Percentiles rank a stretch among this genome's conserved stretches.
Evolutionary conservation across 1,284 basidiomycete genomes (phyloP).

Genomic region (Porodaedalea pini): DNA sequence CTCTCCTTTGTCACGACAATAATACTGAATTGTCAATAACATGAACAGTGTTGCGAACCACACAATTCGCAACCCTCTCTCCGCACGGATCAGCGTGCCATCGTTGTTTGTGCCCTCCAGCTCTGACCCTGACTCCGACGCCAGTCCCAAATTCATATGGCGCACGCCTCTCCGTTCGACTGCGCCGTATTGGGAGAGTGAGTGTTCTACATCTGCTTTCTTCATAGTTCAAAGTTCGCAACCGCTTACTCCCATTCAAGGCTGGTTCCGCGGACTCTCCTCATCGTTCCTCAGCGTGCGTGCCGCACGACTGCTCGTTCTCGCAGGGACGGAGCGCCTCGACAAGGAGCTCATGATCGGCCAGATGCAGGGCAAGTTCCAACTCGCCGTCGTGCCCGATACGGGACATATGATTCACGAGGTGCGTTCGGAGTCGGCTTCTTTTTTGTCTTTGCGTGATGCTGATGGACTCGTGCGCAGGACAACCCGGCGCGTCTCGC

Average conservation of each 20-base stretch:
- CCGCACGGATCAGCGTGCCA: conserved; percentile 85
- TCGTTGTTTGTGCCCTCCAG: conserved; percentile 55
- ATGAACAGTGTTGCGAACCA: conserved; percentile 61
- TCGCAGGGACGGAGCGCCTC: conserved; percentile 90
- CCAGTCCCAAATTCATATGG: conserved; percentile 59
- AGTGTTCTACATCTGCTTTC: conserved; percentile 26
- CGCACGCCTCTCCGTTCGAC: conserved; percentile 81
- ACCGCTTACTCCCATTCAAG: conserved; percentile 38
- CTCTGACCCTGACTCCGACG: conserved; percentile 34
- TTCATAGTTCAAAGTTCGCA: background rate
- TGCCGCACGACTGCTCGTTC: conserved; percentile 80
- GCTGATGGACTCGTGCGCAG: conserved; percentile 35
- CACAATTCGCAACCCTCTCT: conserved; percentile 74
- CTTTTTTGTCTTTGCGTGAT: background rate
- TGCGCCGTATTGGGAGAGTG: conserved; percentile 87
- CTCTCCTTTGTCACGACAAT: conserved; percentile 10
- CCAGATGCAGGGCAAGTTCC: conserved; percentile 98
- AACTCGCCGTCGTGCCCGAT: conserved; percentile 81
- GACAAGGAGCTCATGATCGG: conserved; percentile 96
- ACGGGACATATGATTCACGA: conserved; percentile 96
- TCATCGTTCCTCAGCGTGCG: conserved; percentile 71
- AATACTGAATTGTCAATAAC: background rate
- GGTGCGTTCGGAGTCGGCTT: conserved; percentile 42
- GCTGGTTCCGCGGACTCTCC: conserved; percentile 89
- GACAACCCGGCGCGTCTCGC: conserved; percentile 84